Base-by-base conservation (phyloP, 352 stramenopile species). In the Globisporangium heterothallicum region DNA sequence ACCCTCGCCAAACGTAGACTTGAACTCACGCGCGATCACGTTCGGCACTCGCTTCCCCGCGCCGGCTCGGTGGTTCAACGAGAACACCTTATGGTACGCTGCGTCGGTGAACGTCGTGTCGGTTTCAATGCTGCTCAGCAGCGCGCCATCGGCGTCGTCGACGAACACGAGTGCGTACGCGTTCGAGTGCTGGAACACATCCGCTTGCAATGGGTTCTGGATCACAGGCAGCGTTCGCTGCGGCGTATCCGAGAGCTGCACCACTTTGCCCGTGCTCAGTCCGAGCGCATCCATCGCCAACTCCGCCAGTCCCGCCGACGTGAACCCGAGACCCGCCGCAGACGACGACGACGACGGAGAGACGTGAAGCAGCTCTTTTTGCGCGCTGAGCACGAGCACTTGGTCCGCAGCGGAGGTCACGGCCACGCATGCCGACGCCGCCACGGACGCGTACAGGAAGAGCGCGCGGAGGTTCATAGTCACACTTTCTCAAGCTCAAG, bases 251-350 rank as follows among this genome's bases (percentile, higher is more conserved):
- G 32, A 49, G 54, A 36, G 61, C 53, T n/a, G 24, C 35, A 43
- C 43, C 24, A 54, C 16, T 7, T 47, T 54, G 38, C 53, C 53
- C 0, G 62, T 74, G 2, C 42, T 19, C 22, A 78, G 52, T 1
- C 68, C 71, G 21, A 81, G 22, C 4, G 65, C 64, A 45, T 64
- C 48, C n/a, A 78, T 59, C 40, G 65, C 68, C 30, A 81, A 45
- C 50, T 78, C 43, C 13, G 56, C 58, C 51, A 81, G 54, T n/a
- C 62, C 71, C 5, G 59, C 53, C 21, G 52, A 42, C 9, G 65
- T 70, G 53, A 81, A 70, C 10, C 30, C 18, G 6, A 49, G 57
- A 13, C 50, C 41, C 8, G 2, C 2, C 12, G 30, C 2, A 36
- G 30, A 36, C 2, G 30, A 36, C 6, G 30, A 34, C 6, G 29